Conservation (phyloP, 371 early-diverging fungal species). For the Parasitella parasitica region DNA sequence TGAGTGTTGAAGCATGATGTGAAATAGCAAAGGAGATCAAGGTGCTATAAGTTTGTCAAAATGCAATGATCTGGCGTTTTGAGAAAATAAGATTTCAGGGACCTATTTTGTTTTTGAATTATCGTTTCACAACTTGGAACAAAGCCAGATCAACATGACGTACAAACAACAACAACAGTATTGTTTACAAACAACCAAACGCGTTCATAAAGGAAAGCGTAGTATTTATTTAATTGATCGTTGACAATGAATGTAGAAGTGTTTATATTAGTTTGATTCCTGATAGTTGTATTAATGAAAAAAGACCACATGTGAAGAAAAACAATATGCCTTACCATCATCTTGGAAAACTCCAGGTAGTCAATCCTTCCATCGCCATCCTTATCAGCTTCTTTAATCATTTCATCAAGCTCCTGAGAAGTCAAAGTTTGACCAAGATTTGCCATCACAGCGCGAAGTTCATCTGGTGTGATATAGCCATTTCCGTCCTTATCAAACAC, state of each 20-base stretch:
- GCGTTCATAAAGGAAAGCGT: too few species aligned
- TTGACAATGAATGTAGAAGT: background rate
- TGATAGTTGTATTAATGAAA: background rate
- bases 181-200: too few species aligned
- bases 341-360: constrained; percentile 88
- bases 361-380: constrained; percentile 78
- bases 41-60: too few species aligned
- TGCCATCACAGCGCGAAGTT: constrained; percentile 44
- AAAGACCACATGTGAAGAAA: background rate
- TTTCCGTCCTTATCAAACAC: constrained; percentile 53
- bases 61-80: too few species aligned
- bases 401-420: constrained; percentile 72
- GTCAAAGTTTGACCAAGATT: constrained; percentile 27
- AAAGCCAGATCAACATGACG: too few species aligned
- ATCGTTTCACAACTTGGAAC: too few species aligned
- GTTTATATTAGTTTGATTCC: background rate
- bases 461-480: constrained; percentile 45
- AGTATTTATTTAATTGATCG: too few species aligned
- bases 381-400: constrained; percentile 82
- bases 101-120: too few species aligned
- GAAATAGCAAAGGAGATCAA: too few species aligned
- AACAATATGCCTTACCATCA: constrained; percentile 54
- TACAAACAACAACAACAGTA: too few species aligned
- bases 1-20: too few species aligned
- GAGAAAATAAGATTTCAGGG: too few species aligned